Evolutionary conservation across 805 yeast genomes (phyloP).

Genomic region (Saturnispora mendoncae): DNA sequence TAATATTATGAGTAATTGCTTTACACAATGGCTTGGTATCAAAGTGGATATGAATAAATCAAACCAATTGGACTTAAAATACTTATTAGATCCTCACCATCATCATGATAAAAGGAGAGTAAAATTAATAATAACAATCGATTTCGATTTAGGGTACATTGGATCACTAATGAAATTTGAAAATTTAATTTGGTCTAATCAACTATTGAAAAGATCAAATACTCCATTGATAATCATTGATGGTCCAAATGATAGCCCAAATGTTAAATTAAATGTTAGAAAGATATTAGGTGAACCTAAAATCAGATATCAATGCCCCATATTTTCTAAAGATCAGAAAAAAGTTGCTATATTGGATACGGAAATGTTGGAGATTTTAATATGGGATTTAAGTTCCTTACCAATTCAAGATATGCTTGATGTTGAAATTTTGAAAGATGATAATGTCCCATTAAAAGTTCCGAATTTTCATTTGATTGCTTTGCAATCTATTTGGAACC

Average conservation of each 20-base stretch:
- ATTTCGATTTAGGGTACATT: not conserved
- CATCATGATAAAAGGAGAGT: not conserved
- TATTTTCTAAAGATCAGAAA: not conserved
- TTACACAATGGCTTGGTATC: conserved; percentile 1
- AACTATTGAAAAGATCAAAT: conserved; percentile 2
- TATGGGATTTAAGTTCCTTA: conserved; percentile 5
- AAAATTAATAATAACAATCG: not conserved
- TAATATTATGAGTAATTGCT: conserved; percentile 17
- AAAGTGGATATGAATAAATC: not conserved
- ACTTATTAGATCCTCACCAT: not conserved
- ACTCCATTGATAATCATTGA: not conserved
- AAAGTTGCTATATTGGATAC: conserved; percentile 3
- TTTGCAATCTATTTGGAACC: conserved; percentile 20
- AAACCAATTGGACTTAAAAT: conserved; percentile 3
- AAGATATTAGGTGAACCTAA: not conserved
- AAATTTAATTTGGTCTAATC: not conserved
- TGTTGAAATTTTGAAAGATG: conserved; percentile 14
- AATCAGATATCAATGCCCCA: conserved; percentile 1
- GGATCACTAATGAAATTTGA: not conserved
- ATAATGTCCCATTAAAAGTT: conserved; percentile 21
- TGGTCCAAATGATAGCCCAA: not conserved
- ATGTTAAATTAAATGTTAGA: not conserved
- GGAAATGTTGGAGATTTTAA: not conserved
- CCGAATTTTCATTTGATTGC: conserved; percentile 22
- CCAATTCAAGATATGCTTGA: conserved; percentile 2